Evolutionary conservation across 2,329 filamentous ascomycete species (phyloP).

Genomic region (Alternaria arbusti): DNA sequence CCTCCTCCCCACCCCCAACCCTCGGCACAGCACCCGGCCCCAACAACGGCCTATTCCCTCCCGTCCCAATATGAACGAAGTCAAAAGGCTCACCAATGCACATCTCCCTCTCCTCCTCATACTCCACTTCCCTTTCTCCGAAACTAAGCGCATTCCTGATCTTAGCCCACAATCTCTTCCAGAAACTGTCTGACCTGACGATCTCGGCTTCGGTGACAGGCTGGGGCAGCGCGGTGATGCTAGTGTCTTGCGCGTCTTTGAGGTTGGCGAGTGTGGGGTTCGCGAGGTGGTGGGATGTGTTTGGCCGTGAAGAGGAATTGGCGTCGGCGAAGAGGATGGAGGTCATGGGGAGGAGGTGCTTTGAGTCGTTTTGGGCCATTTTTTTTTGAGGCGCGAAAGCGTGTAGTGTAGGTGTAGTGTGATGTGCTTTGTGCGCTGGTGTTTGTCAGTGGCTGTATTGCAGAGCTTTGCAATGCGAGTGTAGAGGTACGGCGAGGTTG

Average conservation of each 20-base stretch:
- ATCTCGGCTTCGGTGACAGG: neutral
- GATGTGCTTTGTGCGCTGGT: neutral
- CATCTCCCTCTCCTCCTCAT: neutral
- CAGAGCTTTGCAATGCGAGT: neutral
- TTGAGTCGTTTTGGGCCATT: constrained; percentile 5
- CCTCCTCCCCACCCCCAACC: neutral
- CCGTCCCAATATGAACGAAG: neutral
- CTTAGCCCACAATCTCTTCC: neutral
- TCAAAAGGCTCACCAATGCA: neutral
- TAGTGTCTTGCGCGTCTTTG: constrained; percentile 12
- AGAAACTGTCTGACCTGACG: neutral
- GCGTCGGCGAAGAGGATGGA: constrained; percentile 12
- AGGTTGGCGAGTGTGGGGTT: constrained; percentile 12
- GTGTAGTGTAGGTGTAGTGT: neutral
- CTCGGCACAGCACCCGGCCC: neutral
- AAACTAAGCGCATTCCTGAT: neutral
- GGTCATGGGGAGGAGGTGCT: constrained; percentile 16
- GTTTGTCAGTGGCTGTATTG: neutral
- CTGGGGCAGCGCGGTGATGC: constrained; percentile 16
- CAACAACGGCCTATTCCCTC: neutral
- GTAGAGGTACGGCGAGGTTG: neutral
- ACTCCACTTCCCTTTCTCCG: neutral
- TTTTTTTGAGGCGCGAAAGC: neutral
- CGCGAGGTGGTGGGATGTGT: neutral
- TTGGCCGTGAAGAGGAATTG: neutral